Percentiles rank a stretch among this genome's conserved stretches.
Evolutionary conservation across 2,329 filamentous ascomycete species (phyloP).

Genomic region (Hymenoscyphus scutula): DNA sequence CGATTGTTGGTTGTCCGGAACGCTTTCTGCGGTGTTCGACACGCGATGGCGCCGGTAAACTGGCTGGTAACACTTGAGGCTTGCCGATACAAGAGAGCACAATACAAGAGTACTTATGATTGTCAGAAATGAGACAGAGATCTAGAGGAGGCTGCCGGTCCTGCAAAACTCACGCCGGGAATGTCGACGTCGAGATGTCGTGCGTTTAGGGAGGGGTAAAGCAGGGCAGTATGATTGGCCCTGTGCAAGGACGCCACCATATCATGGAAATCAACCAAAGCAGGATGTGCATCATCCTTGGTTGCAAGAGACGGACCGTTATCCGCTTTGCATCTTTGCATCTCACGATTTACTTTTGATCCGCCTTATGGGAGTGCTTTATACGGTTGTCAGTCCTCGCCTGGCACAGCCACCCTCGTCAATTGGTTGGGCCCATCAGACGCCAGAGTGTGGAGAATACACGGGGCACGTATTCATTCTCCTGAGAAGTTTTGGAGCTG

Average conservation of each 20-base stretch:
- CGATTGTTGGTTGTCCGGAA: constrained; percentile 5
- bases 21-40: constrained; percentile 5
- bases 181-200: constrained; percentile 23
- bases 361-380: constrained; percentile 24
- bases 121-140: background rate
- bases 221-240: constrained; percentile 20
- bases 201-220: constrained; percentile 18
- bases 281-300: constrained; percentile 19
- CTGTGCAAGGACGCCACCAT: constrained; percentile 17
- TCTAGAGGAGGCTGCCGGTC: background rate
- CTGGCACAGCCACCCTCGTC: background rate
- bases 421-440: background rate
- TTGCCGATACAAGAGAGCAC: background rate
- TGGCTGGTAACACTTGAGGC: constrained; percentile 1
- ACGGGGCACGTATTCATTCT: no score
- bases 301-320: constrained; percentile 28
- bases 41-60: background rate
- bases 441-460: no score
- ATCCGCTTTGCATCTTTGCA: constrained; percentile 31
- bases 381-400: background rate
- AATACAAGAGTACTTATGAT: no score
- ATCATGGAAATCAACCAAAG: constrained; percentile 21
- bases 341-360: constrained; percentile 23
- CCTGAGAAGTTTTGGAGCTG: no score
- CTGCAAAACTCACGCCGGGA: constrained; percentile 15